Percentiles rank a stretch among this genome's conserved stretches.
Evolutionary conservation across 2,329 filamentous ascomycete genomes (phyloP).

Genomic region (Trichoderma polysporum): DNA sequence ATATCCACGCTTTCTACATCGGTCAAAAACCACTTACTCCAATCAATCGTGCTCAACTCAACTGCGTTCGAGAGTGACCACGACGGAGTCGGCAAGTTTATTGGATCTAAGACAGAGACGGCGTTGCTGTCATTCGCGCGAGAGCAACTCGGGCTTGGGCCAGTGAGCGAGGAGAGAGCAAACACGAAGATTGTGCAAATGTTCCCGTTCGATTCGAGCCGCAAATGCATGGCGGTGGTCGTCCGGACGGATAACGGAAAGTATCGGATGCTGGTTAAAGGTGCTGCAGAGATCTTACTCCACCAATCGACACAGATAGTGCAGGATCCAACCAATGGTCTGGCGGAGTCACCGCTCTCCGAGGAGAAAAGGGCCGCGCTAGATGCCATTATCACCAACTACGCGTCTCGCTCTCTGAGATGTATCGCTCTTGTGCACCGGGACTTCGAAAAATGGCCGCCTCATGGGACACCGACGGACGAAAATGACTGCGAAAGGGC

Average conservation of each 20-base stretch:
- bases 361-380: background rate
- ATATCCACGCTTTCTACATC: slow-evolving; percentile 23
- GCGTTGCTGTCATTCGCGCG: slow-evolving; percentile 50
- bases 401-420: slow-evolving; percentile 65
- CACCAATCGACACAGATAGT: slow-evolving; percentile 35
- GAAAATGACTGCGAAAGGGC: background rate
- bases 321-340: background rate
- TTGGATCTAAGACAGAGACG: slow-evolving; percentile 57
- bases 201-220: slow-evolving; percentile 52
- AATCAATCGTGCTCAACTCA: slow-evolving; percentile 54
- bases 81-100: slow-evolving; percentile 42
- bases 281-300: slow-evolving; percentile 55
- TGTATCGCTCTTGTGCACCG: slow-evolving; percentile 73
- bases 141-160: slow-evolving; percentile 49
- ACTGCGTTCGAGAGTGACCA: slow-evolving; percentile 54
- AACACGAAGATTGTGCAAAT: slow-evolving; percentile 47
- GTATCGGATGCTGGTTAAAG: slow-evolving; percentile 54
- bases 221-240: slow-evolving; percentile 56
- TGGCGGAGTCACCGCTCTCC: background rate
- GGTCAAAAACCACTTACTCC: slow-evolving; percentile 38
- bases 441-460: slow-evolving; percentile 71
- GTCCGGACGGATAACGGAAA: slow-evolving; percentile 42
- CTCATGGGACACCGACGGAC: slow-evolving; percentile 56
- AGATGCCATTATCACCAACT: slow-evolving; percentile 49
- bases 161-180: slow-evolving; percentile 44